A percentile compares a stretch with the other conserved stretches of the same genome.
Conservation (phyloP, 164 flowering plant species). For the Macadamia integrifolia region DNA sequence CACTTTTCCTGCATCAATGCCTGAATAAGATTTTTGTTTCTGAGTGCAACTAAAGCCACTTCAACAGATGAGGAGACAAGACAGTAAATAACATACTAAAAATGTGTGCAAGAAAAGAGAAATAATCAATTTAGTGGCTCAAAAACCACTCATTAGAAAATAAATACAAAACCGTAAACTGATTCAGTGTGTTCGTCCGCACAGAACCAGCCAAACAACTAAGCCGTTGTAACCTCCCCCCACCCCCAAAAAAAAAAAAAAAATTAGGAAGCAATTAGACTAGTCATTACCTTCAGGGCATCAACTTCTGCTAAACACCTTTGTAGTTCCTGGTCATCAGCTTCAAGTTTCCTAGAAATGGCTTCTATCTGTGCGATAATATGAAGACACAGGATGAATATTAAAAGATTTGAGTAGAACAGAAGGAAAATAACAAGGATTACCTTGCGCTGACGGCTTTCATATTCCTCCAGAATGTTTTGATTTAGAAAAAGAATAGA, state of each 20-base stretch:
- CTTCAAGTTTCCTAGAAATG: slow-evolving; percentile 42
- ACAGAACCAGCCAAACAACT: background rate
- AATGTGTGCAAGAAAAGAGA: background rate
- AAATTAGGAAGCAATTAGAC: background rate
- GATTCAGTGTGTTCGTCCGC: too few relatives aligned
- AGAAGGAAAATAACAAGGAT: background rate
- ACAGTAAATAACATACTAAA: background rate
- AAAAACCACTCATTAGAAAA: background rate
- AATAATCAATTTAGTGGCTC: background rate
- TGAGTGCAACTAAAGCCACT: background rate
- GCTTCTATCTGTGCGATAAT: slow-evolving; percentile 48
- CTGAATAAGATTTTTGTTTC: slow-evolving; percentile 4
- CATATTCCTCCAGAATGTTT: slow-evolving; percentile 79
- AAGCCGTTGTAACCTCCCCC: background rate
- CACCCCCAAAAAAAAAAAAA: too few relatives aligned
- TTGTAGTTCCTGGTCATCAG: slow-evolving; percentile 41
- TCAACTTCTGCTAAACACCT: slow-evolving; percentile 48
- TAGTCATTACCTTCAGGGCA: slow-evolving; percentile 49
- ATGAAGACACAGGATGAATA: slow-evolving; percentile 5
- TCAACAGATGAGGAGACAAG: background rate
- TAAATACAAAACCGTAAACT: background rate
- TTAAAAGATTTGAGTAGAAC: background rate
- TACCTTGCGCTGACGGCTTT: slow-evolving; percentile 62
- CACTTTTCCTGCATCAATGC: slow-evolving; percentile 54
- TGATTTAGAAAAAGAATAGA: slow-evolving; percentile 75